Evolutionary conservation across 1,284 basidiomycete species (phyloP).

Genomic region (Heterobasidion irregulare): DNA sequence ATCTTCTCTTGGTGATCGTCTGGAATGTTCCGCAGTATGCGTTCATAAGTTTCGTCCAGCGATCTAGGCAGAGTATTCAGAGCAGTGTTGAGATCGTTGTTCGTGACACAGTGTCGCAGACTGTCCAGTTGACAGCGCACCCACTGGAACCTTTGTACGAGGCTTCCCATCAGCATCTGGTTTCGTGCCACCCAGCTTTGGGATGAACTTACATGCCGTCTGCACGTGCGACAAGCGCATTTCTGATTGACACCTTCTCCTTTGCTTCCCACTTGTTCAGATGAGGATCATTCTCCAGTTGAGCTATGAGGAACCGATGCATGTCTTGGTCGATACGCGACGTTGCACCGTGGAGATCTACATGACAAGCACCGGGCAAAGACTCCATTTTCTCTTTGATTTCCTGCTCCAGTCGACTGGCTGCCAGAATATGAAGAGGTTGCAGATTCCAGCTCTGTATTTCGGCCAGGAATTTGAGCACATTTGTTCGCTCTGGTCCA

Average conservation of each 20-base stretch:
- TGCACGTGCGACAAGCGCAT: not conserved
- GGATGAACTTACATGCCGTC: not conserved
- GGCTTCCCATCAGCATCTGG: no score
- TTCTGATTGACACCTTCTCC: not conserved
- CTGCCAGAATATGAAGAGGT: not conserved
- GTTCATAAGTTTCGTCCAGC: constrained; percentile 4
- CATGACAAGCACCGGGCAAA: not conserved
- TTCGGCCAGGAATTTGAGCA: not conserved
- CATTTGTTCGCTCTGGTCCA: not conserved
- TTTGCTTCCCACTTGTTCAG: not conserved
- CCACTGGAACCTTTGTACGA: constrained; percentile 1
- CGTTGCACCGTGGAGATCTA: not conserved
- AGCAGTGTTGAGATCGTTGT: not conserved
- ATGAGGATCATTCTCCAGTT: not conserved
- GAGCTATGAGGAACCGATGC: not conserved
- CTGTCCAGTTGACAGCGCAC: constrained; percentile 1
- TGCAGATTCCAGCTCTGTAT: not conserved
- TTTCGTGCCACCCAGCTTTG: not conserved
- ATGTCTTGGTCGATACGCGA: not conserved
- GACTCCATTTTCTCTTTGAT: not conserved
- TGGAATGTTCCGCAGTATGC: not conserved
- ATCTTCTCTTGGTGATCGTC: not conserved
- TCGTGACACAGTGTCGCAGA: not conserved
- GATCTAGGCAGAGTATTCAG: not conserved
- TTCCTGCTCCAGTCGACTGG: not conserved